Conservation (phyloP, 371 early-diverging fungal species). For the Cokeromyces recurvatus region DNA sequence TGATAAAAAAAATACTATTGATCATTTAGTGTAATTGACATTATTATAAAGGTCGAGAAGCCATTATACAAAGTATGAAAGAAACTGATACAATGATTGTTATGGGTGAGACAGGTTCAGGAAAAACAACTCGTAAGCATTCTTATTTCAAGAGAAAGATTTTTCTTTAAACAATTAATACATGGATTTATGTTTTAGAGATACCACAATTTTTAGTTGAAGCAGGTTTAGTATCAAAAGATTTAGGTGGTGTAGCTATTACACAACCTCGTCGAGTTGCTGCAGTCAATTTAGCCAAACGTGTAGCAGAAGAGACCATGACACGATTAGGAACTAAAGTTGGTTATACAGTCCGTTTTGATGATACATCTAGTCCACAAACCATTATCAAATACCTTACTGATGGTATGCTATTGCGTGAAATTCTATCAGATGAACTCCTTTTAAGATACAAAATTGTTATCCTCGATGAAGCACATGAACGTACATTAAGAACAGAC, state of each 20-base stretch:
- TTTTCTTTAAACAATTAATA: neutral
- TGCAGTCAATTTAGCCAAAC: constrained; percentile 91
- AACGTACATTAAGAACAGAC: constrained; percentile 96
- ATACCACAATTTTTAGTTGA: constrained; percentile 90
- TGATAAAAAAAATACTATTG: too few relatives aligned
- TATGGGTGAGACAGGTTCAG: constrained; percentile 64
- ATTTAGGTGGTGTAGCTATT: constrained; percentile 73
- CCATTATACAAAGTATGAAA: constrained; percentile 54
- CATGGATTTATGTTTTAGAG: constrained; percentile 32
- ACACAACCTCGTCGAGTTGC: constrained; percentile 99
- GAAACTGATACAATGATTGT: constrained; percentile 53
- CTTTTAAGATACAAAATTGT: constrained; percentile 81
- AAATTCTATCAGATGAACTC: constrained; percentile 81
- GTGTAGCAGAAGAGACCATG: constrained; percentile 90
- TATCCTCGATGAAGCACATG: constrained; percentile 98
- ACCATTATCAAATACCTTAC: constrained; percentile 96
- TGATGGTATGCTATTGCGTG: constrained; percentile 97
- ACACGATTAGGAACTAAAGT: constrained; percentile 69
- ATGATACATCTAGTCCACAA: constrained; percentile 76
- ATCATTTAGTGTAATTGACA: too few relatives aligned
- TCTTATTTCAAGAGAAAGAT: too few relatives aligned
- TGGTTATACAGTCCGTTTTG: constrained; percentile 97
- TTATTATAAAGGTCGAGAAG: constrained; percentile 61
- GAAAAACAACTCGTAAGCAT: constrained; percentile 59
- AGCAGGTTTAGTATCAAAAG: constrained; percentile 55